Evolutionary conservation across 345 rosid genomes (phyloP).

Genomic region (Acer yangbiense): DNA sequence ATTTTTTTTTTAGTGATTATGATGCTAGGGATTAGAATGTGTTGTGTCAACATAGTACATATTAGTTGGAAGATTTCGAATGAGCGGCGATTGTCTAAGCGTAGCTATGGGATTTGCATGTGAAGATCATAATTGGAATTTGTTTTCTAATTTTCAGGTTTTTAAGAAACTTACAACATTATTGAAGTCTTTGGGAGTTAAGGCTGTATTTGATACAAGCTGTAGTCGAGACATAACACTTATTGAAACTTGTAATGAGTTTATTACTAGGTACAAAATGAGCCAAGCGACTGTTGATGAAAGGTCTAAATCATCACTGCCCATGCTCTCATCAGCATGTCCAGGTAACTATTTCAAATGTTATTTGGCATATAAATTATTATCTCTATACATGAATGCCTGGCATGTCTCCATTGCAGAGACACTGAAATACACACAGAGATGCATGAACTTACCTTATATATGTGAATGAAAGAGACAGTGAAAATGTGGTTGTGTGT

Average conservation of each 20-base stretch:
- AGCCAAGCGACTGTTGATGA: slow-evolving; percentile 42
- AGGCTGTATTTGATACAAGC: slow-evolving; percentile 86
- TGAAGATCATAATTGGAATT: neutral
- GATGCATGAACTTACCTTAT: neutral
- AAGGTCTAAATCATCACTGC: slow-evolving; percentile 44
- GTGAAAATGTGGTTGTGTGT: neutral
- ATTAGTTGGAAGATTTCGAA: neutral
- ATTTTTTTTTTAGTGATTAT: neutral
- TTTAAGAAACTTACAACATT: slow-evolving; percentile 80
- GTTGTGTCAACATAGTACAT: neutral
- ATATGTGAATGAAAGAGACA: neutral
- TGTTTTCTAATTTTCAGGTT: slow-evolving; percentile 45
- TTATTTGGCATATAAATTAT: neutral
- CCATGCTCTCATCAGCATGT: slow-evolving; percentile 90
- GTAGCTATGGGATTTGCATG: neutral
- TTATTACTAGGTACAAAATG: slow-evolving; percentile 62
- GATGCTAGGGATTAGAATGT: too few relatives aligned
- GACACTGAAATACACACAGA: neutral
- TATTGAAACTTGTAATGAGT: slow-evolving; percentile 88
- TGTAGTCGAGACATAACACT: slow-evolving; percentile 80
- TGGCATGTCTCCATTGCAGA: neutral
- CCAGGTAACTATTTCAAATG: slow-evolving; percentile 62
- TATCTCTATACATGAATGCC: neutral
- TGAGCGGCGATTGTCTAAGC: neutral
- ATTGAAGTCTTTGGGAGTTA: slow-evolving; percentile 80